phyloP scores from a whole-genome alignment of 257 asterid genomes.

The Fraxinus excelsior region DNA sequence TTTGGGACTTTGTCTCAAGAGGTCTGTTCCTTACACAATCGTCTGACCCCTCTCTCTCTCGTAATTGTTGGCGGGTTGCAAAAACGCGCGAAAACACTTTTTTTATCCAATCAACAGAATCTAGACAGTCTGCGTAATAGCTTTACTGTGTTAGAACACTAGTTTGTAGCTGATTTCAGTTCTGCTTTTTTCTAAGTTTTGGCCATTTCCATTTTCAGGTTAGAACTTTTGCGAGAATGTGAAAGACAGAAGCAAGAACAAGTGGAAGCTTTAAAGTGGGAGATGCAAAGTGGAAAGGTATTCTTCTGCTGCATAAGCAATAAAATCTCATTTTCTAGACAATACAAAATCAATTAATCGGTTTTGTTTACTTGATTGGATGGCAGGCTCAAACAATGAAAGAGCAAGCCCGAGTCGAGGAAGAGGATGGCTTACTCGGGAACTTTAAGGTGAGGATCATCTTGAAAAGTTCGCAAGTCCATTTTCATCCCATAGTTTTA shows the following conservation, averaged over 20 bases:
- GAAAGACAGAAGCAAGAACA: conserved; percentile 77
- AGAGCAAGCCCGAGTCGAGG: conserved; percentile 92
- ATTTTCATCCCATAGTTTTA: background rate
- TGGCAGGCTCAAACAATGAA: conserved; percentile 96
- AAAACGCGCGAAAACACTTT: no score
- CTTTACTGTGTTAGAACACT: background rate
- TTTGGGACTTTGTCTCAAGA: no score
- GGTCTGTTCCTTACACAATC: no score
- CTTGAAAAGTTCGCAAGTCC: background rate
- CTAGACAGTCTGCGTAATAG: background rate
- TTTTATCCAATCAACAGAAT: background rate
- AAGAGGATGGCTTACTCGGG: conserved; percentile 97
- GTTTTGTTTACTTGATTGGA: conserved; percentile 13
- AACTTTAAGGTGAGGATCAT: conserved; percentile 68
- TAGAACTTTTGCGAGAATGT: conserved; percentile 70
- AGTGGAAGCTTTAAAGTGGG: conserved; percentile 67
- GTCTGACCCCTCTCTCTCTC: no score
- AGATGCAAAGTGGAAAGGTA: conserved; percentile 97
- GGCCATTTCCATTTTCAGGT: conserved; percentile 46
- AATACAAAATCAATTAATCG: background rate
- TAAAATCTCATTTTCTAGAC: background rate
- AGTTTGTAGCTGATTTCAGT: no score
- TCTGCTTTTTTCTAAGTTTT: background rate
- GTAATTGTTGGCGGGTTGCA: no score
- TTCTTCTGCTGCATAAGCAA: background rate